Conservation (phyloP, 2,329 filamentous ascomycete species). For the Talaromyces sp. region DNA sequence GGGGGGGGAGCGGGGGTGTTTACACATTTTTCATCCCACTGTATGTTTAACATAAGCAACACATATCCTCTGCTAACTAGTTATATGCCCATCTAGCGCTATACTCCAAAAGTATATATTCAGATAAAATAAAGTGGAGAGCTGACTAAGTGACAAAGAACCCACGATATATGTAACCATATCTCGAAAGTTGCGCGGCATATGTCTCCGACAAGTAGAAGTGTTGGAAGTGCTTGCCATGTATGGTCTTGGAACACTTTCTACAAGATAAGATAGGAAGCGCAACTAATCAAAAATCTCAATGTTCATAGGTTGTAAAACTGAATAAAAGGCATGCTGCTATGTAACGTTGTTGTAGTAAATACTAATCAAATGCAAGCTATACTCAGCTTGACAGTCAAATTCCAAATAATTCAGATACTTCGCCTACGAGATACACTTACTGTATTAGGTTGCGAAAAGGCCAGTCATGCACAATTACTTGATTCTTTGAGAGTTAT, state of each 20-base stretch:
- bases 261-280: background rate
- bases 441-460: background rate
- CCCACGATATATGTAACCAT: background rate
- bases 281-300: background rate
- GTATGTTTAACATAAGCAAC: no score
- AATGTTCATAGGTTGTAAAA: background rate
- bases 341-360: background rate
- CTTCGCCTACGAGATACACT: background rate
- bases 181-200: background rate
- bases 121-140: background rate
- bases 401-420: background rate
- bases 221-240: background rate
- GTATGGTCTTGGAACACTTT: background rate
- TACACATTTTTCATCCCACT: no score
- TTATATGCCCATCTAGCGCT: background rate
- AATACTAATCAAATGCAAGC: background rate
- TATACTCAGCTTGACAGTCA: background rate
- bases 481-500: background rate
- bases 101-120: background rate
- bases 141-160: background rate
- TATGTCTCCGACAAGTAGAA: background rate
- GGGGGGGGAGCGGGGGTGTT: no score
- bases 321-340: background rate
- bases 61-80: no score
- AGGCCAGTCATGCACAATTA: background rate